Conservation (phyloP, 2,329 filamentous ascomycete species). For the Diaporthe citri region DNA sequence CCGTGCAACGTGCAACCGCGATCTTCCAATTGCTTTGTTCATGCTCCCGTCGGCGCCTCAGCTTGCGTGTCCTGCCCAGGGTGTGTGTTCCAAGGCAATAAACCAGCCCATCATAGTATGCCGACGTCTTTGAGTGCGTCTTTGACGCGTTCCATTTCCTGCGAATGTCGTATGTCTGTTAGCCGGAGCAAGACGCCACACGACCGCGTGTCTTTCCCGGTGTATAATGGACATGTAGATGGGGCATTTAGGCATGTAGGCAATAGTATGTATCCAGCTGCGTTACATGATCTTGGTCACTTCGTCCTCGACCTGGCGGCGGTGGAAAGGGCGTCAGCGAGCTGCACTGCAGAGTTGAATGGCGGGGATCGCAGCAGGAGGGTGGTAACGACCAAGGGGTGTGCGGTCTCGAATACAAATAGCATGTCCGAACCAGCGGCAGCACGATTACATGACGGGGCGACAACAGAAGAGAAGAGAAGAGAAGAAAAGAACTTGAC, state of each 20-base stretch:
- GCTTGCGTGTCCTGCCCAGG: neutral
- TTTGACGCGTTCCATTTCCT: constrained; percentile 61
- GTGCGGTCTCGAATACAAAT: neutral
- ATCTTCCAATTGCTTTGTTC: constrained; percentile 4
- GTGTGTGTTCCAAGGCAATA: neutral
- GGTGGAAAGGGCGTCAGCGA: constrained; percentile 65
- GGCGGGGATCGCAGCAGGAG: constrained; percentile 19
- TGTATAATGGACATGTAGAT: constrained; percentile 33
- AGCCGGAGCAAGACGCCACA: constrained; percentile 34
- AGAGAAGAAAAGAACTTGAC: constrained; percentile 47
- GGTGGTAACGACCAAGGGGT: neutral
- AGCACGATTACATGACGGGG: neutral
- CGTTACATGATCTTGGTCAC: constrained; percentile 89
- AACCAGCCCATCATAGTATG: constrained; percentile 26
- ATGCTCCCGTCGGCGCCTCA: constrained; percentile 7
- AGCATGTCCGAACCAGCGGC: constrained; percentile 6
- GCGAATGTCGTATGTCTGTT: constrained; percentile 46
- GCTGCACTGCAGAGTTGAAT: constrained; percentile 40
- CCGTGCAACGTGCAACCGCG: constrained; percentile 14
- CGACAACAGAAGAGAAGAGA: constrained; percentile 45
- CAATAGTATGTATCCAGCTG: constrained; percentile 42
- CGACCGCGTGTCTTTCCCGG: constrained; percentile 10
- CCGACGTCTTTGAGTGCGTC: constrained; percentile 37
- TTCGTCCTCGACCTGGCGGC: constrained; percentile 85
- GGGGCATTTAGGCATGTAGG: constrained; percentile 4